A percentile compares a stretch with the other conserved stretches of the same genome.
Conservation (phyloP, 2,329 filamentous ascomycete species). For the Sclerotiophoma versabilis region DNA sequence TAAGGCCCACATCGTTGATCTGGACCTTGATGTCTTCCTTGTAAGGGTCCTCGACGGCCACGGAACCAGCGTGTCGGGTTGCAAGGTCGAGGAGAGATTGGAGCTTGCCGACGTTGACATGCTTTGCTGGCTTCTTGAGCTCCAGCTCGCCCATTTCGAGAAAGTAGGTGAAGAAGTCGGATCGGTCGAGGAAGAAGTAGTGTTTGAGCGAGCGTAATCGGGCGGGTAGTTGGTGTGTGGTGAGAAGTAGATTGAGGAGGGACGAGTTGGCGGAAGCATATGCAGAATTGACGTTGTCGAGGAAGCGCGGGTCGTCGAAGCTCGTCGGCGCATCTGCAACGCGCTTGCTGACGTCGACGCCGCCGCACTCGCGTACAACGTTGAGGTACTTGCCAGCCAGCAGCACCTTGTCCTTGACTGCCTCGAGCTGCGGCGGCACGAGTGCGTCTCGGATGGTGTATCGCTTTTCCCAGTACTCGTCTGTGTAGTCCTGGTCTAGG, state of each 20-base stretch:
- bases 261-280: conserved; percentile 97
- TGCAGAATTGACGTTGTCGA: conserved; percentile 94
- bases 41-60: conserved; percentile 93
- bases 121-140: conserved; percentile 85
- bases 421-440: conserved; percentile 88
- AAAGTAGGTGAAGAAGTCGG: conserved; percentile 98
- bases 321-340: conserved; percentile 87
- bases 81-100: conserved; percentile 96
- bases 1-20: conserved; percentile 94
- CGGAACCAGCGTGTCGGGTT: conserved; percentile 91
- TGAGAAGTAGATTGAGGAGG: conserved; percentile 86
- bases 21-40: conserved; percentile 98
- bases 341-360: conserved; percentile 89
- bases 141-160: conserved; percentile 90
- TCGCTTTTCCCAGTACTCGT: conserved; percentile 98
- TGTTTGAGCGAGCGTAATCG: conserved; percentile 92
- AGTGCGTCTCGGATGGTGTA: conserved; percentile 94
- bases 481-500: conserved; percentile 94
- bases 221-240: conserved; percentile 87
- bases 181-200: conserved; percentile 98
- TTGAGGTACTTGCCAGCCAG: conserved; percentile 98
- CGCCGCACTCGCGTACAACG: conserved; percentile 94
- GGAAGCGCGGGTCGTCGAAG: conserved; percentile 88
- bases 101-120: conserved; percentile 89
- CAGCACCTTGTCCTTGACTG: conserved; percentile 91